Evolutionary conservation across 2,329 filamentous ascomycete species (phyloP).

Genomic region (Fusarium sp.): DNA sequence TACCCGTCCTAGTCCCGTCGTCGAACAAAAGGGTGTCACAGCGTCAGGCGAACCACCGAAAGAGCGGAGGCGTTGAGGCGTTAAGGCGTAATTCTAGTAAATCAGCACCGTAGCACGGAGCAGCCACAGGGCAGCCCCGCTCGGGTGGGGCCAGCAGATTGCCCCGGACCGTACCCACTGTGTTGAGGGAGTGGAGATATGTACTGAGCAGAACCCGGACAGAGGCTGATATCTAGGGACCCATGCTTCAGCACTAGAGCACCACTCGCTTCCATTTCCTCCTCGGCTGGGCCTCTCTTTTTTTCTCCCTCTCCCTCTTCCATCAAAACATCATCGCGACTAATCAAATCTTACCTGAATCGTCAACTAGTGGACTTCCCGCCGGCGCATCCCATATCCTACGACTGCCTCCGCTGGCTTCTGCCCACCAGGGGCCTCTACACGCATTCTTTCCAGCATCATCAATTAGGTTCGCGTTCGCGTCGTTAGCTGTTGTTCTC

Average conservation of each 20-base stretch:
- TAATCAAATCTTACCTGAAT: slow-evolving; percentile 27
- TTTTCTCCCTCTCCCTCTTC: slow-evolving; percentile 46
- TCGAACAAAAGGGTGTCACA: slow-evolving; percentile 6
- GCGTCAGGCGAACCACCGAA: slow-evolving; percentile 10
- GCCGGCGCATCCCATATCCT: not conserved
- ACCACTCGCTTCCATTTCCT: slow-evolving; percentile 32
- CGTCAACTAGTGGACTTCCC: slow-evolving; percentile 28
- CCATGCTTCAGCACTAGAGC: slow-evolving; percentile 36
- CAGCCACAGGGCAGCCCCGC: slow-evolving; percentile 5
- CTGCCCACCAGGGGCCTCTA: slow-evolving; percentile 11
- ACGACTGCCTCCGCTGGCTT: slow-evolving; percentile 8
- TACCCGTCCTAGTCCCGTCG: slow-evolving; percentile 3
- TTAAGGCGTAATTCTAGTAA: not conserved
- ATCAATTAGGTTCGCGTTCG: slow-evolving; percentile 22
- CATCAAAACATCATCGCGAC: slow-evolving; percentile 43
- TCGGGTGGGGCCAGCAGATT: not conserved
- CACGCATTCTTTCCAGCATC: not conserved
- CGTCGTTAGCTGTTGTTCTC: slow-evolving; percentile 29
- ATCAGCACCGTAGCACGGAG: not conserved
- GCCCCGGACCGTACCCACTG: slow-evolving; percentile 5
- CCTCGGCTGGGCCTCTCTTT: slow-evolving; percentile 43
- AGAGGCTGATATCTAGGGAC: slow-evolving; percentile 14
- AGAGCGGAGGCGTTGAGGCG: slow-evolving; percentile 1
- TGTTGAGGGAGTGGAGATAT: not conserved
- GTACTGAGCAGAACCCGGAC: not conserved